These are phyloP conservation scores for Exophiala mesophila DNA, from an alignment of 2,329 filamentous ascomycete genomes.

Conservation along the genomic window DNA sequence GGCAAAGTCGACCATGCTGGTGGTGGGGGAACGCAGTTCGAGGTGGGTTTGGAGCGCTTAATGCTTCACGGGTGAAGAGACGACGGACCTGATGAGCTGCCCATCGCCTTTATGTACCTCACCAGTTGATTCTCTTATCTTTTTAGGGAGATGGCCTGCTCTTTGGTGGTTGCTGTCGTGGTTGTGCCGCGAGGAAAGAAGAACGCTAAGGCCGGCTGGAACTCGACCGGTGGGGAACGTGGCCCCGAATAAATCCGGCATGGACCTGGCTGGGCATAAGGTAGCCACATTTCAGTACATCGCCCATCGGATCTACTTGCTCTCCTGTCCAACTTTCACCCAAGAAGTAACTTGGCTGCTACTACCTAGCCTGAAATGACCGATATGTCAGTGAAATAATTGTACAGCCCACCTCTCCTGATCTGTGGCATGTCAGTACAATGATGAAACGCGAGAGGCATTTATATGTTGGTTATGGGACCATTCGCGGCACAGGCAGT, in stretches of 20 bases:
- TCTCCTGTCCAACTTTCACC: neutral
- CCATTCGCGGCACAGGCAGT: neutral
- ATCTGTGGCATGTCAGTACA: neutral
- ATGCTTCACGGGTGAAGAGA: neutral
- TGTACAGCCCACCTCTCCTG: neutral
- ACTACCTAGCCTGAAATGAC: neutral
- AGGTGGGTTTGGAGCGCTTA: neutral
- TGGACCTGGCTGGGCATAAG: too few species aligned
- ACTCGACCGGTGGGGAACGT: neutral
- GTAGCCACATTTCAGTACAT: too few species aligned
- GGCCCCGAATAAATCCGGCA: neutral
- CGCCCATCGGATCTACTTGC: neutral
- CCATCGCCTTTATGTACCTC: neutral
- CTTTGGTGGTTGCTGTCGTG: neutral
- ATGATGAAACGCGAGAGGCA: neutral
- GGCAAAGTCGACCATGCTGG: conserved; percentile 5
- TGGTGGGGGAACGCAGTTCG: neutral
- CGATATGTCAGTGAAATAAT: neutral
- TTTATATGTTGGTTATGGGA: neutral
- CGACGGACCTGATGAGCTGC: neutral
- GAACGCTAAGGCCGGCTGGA: neutral
- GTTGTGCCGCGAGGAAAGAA: neutral
- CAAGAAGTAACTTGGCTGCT: neutral
- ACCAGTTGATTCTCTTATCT: neutral
- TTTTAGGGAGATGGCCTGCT: neutral